Percentiles rank a stretch among this genome's conserved stretches.
Conservation (phyloP, 2,329 filamentous ascomycete genomes). For the Erysiphe neolycopersici region DNA sequence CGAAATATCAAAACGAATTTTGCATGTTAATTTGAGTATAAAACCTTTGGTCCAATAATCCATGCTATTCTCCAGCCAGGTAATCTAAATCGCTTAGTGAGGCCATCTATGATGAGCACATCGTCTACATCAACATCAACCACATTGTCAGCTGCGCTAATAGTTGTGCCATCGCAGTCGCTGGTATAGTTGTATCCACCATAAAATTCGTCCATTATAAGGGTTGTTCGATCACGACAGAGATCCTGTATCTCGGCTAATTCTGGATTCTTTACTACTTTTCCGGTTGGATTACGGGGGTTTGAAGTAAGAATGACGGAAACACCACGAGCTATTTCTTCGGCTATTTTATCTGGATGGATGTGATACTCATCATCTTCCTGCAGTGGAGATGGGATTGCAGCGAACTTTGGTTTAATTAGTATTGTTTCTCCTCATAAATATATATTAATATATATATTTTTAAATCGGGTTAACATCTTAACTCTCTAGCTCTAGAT, state of each 20-base stretch:
- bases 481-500: background rate
- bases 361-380: slow-evolving; percentile 81
- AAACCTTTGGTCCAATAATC: slow-evolving; percentile 63
- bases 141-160: slow-evolving; percentile 72
- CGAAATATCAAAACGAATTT: background rate
- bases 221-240: slow-evolving; percentile 65
- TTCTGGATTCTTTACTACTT: slow-evolving; percentile 63
- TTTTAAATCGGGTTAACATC: background rate
- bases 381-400: slow-evolving; percentile 61
- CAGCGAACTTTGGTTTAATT: slow-evolving; percentile 34
- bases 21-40: background rate
- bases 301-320: slow-evolving; percentile 86
- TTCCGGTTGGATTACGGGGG: slow-evolving; percentile 79
- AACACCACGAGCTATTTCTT: slow-evolving; percentile 67
- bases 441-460: background rate
- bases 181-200: slow-evolving; percentile 87
- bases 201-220: slow-evolving; percentile 96
- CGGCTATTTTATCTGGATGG: slow-evolving; percentile 73
- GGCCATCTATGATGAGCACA: slow-evolving; percentile 79
- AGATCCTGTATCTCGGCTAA: slow-evolving; percentile 79
- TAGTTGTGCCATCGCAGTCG: slow-evolving; percentile 69
- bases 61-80: slow-evolving; percentile 93
- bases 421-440: background rate
- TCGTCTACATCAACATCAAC: slow-evolving; percentile 74
- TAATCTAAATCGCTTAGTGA: slow-evolving; percentile 90